Percentiles rank a stretch among this genome's conserved stretches.
Conservation (phyloP, 129 eudicot genomes). For the Tagetes patula region DNA sequence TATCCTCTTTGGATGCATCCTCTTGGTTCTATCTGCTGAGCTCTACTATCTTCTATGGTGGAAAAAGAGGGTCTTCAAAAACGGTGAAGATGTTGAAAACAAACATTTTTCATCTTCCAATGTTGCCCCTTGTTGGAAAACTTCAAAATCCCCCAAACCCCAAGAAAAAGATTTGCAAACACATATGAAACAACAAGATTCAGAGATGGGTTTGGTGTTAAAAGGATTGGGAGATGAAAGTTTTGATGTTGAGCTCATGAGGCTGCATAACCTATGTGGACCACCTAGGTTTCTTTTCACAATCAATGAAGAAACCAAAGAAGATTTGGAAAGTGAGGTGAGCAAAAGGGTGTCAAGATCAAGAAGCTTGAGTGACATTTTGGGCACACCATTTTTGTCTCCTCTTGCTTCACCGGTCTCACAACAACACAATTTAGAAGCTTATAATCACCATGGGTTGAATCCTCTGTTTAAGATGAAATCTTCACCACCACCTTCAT, state of each 20-base stretch:
- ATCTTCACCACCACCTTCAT: conserved; percentile 90
- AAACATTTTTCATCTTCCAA: conserved; percentile 37
- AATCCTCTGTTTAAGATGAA: conserved; percentile 67
- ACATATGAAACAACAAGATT: conserved; percentile 44
- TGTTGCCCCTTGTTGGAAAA: conserved; percentile 58
- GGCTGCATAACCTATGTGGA: conserved; percentile 86
- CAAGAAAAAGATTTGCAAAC: conserved; percentile 38
- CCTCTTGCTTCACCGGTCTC: conserved; percentile 70
- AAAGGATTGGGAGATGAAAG: conserved; percentile 62
- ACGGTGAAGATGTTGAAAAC: conserved; percentile 37
- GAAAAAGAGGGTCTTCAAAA: conserved; percentile 49
- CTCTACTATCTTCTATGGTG: conserved; percentile 75
- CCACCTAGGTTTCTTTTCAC: conserved; percentile 96
- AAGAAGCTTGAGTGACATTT: conserved; percentile 71
- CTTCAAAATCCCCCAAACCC: conserved; percentile 29
- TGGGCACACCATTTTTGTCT: conserved; percentile 51
- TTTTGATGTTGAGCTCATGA: conserved; percentile 78
- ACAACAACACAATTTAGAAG: conserved; percentile 32
- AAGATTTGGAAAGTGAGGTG: conserved; percentile 78
- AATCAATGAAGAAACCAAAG: conserved; percentile 89
- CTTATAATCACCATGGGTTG: conserved; percentile 35
- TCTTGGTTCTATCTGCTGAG: conserved; percentile 73
- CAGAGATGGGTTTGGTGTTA: conserved; percentile 31
- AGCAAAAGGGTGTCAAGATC: conserved; percentile 81
- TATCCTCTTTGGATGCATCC: conserved; percentile 68